phyloP scores from a whole-genome alignment of 2,329 filamentous ascomycete species.

The Sclerotinia borealis region DNA sequence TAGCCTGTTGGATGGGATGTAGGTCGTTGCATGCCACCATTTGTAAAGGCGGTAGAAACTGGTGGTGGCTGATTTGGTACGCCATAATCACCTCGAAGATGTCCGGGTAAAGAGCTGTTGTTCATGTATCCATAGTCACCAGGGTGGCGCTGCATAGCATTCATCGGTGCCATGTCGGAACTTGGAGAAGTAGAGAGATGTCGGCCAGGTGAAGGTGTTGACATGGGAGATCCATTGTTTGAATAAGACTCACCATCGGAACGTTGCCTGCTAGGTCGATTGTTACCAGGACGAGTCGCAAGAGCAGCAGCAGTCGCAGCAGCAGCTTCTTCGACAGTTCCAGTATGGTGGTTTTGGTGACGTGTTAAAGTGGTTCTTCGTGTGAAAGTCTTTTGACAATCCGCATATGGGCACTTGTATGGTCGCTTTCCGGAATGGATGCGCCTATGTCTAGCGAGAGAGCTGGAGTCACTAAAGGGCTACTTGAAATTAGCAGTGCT shows the following conservation, averaged over 20 bases:
- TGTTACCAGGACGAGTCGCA: conserved; percentile 42
- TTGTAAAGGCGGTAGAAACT: conserved; percentile 50
- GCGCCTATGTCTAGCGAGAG: conserved; percentile 82
- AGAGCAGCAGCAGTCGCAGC: conserved; percentile 82
- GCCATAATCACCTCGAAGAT: conserved; percentile 62
- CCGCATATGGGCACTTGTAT: conserved; percentile 95
- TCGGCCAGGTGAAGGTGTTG: conserved; percentile 78
- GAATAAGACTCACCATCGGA: conserved; percentile 69
- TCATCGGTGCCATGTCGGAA: conserved; percentile 64
- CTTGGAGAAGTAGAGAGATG: conserved; percentile 74
- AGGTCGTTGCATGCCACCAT: conserved; percentile 46
- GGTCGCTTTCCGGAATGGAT: conserved; percentile 95
- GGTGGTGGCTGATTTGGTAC: conserved; percentile 52
- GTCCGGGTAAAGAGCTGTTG: conserved; percentile 72
- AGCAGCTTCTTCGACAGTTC: conserved; percentile 89
- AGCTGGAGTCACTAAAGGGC: conserved; percentile 96
- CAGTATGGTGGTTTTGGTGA: conserved; percentile 93
- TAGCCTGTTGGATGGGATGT: conserved; percentile 84
- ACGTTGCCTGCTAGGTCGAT: conserved; percentile 45
- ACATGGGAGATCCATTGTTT: conserved; percentile 65
- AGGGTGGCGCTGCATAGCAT: conserved; percentile 47
- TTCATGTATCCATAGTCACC: conserved; percentile 70
- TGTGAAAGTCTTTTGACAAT: conserved; percentile 98
- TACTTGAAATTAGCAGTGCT: conserved; percentile 37
- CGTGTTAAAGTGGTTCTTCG: conserved; percentile 89